A percentile compares a stretch with the other conserved stretches of the same genome.
Conservation (phyloP, 2,329 filamentous ascomycete genomes). For the Trichothecium sympodiale region DNA sequence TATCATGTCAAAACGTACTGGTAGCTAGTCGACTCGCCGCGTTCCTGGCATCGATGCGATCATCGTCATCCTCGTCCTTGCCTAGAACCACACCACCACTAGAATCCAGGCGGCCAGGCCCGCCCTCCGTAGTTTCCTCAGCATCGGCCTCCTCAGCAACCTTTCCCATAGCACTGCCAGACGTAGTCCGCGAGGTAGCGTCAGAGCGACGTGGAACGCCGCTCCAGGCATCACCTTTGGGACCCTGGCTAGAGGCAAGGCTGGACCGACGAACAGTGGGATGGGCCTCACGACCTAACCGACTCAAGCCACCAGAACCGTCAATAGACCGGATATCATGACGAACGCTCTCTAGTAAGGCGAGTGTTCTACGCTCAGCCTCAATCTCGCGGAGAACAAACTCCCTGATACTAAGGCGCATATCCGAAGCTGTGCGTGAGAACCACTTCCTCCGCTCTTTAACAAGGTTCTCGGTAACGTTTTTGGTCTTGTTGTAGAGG, state of each 20-base stretch:
- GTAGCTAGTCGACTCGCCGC: conserved; percentile 87
- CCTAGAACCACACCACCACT: conserved; percentile 41
- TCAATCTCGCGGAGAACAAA: conserved; percentile 94
- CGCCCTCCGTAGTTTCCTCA: conserved; percentile 28
- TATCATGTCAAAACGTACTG: conserved; percentile 63
- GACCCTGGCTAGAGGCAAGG: conserved; percentile 80
- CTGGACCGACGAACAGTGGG: conserved; percentile 63
- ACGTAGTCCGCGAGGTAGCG: conserved; percentile 65
- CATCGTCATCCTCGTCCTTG: conserved; percentile 78
- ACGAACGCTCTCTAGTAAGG: conserved; percentile 85
- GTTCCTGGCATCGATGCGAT: conserved; percentile 89
- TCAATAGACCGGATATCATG: conserved; percentile 92
- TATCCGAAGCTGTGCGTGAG: conserved; percentile 69
- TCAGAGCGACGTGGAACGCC: conserved; percentile 79
- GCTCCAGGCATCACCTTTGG: conserved; percentile 97
- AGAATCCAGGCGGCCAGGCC: conserved; percentile 23
- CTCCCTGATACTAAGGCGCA: conserved; percentile 75
- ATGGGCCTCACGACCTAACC: conserved; percentile 80
- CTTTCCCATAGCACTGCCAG: conserved; percentile 57
- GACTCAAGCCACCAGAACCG: conserved; percentile 75
- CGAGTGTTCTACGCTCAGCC: conserved; percentile 81
- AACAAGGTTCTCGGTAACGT: conserved; percentile 81
- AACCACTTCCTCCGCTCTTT: conserved; percentile 90
- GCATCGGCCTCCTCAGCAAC: conserved; percentile 50
- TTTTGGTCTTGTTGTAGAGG: conserved; percentile 73